A percentile compares a stretch with the other conserved stretches of the same genome.
Conservation (phyloP, 176 grass and related monocot genomes). For the Ampelocalamus luodianensis region DNA sequence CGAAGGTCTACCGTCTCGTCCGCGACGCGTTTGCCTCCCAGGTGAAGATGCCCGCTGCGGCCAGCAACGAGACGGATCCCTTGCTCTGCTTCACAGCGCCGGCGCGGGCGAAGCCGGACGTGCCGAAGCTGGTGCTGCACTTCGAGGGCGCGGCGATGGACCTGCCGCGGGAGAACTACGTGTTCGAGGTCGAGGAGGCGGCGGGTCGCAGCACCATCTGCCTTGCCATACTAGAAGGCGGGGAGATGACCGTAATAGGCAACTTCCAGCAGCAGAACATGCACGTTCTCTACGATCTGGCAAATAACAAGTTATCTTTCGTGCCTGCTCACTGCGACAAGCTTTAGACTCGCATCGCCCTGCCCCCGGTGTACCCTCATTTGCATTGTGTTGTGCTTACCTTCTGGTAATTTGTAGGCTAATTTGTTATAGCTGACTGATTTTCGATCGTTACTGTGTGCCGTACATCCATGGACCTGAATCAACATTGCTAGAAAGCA, state of each 20-base stretch:
- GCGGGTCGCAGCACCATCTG: background rate
- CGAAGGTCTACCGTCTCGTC: slow-evolving; percentile 36
- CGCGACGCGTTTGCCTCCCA: slow-evolving; percentile 37
- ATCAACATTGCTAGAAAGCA: slow-evolving; percentile 3
- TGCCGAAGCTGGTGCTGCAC: slow-evolving; percentile 60
- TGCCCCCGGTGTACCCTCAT: background rate
- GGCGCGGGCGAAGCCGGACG: background rate
- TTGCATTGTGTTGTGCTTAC: too few relatives aligned
- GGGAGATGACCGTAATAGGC: slow-evolving; percentile 53
- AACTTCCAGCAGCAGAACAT: slow-evolving; percentile 75
- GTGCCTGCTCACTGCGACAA: slow-evolving; percentile 48
- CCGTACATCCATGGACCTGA: background rate
- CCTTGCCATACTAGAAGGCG: background rate
- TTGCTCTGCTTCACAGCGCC: slow-evolving; percentile 49
- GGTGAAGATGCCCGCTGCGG: slow-evolving; percentile 6
- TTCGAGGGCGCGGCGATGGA: slow-evolving; percentile 63
- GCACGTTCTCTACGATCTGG: slow-evolving; percentile 67
- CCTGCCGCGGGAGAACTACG: slow-evolving; percentile 59
- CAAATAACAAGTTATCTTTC: slow-evolving; percentile 47
- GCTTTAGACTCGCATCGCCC: background rate
- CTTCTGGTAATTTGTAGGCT: too few relatives aligned
- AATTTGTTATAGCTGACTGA: background rate
- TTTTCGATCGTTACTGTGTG: background rate
- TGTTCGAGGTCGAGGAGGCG: slow-evolving; percentile 16
- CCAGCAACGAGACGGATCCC: background rate